A percentile compares a stretch with the other conserved stretches of the same genome.
phyloP scores from a whole-genome alignment of 2,329 filamentous ascomycete species.

The Cladophialophora psammophila region DNA sequence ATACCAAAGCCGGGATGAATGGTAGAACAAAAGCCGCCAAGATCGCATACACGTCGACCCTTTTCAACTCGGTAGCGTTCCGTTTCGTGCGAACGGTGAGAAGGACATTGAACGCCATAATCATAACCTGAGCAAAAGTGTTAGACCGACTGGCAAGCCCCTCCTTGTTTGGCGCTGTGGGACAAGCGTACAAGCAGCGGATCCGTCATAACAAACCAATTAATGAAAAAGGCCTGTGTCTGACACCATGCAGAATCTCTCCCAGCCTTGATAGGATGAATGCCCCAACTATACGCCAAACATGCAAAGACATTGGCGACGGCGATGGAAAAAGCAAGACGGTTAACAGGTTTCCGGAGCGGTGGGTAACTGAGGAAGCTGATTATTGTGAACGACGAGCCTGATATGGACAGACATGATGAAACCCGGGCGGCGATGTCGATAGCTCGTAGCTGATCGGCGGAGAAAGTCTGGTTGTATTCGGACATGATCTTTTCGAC shows the following conservation, averaged over 20 bases:
- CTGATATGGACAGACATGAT: slow-evolving; percentile 29
- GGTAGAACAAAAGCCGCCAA: slow-evolving; percentile 27
- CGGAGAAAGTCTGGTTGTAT: slow-evolving; percentile 26
- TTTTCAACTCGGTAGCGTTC: slow-evolving; percentile 26
- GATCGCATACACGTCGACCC: slow-evolving; percentile 28
- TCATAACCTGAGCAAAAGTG: slow-evolving; percentile 22
- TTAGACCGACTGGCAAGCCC: background rate
- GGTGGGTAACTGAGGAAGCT: slow-evolving; percentile 31
- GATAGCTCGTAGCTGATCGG: slow-evolving; percentile 22
- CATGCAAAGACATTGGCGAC: slow-evolving; percentile 30
- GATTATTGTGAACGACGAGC: slow-evolving; percentile 31
- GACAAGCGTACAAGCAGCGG: slow-evolving; percentile 26
- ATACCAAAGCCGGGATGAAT: slow-evolving; percentile 28
- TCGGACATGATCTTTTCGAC: slow-evolving; percentile 26
- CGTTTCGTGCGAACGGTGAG: slow-evolving; percentile 28
- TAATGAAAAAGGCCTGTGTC: slow-evolving; percentile 31
- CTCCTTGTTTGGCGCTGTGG: background rate
- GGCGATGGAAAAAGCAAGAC: slow-evolving; percentile 34
- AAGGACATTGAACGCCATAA: slow-evolving; percentile 33
- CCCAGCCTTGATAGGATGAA: slow-evolving; percentile 27
- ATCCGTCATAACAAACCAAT: slow-evolving; percentile 36
- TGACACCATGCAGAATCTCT: slow-evolving; percentile 31
- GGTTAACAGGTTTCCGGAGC: slow-evolving; percentile 34
- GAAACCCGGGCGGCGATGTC: slow-evolving; percentile 31
- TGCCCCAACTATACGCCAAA: slow-evolving; percentile 31